Evolutionary conservation across 2,329 filamentous ascomycete species (phyloP).

Genomic region (Pseudogymnoascus sp.): DNA sequence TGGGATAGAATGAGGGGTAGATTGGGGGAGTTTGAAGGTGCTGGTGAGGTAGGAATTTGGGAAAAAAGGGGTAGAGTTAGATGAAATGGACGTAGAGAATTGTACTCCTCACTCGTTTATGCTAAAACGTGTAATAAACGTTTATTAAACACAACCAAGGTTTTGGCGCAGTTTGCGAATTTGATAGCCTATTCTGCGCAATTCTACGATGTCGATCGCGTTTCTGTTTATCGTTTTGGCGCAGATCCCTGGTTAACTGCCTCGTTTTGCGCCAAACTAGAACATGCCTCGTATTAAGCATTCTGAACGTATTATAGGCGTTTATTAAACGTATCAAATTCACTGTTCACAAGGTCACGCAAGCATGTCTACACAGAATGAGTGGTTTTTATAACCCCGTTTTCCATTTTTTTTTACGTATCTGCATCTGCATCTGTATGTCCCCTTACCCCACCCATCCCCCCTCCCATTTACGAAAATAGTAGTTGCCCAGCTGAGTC

Average conservation of each 20-base stretch:
- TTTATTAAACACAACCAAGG: too few relatives aligned
- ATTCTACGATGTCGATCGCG: too few relatives aligned
- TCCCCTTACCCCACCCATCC: not conserved
- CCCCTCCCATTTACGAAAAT: not conserved
- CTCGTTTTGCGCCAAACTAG: too few relatives aligned
- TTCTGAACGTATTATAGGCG: too few relatives aligned
- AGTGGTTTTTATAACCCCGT: not conserved
- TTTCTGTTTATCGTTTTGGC: too few relatives aligned
- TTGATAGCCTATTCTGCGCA: too few relatives aligned
- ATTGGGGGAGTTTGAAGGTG: not conserved
- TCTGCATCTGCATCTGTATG: not conserved
- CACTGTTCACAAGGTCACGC: not conserved
- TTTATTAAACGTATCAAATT: too few relatives aligned
- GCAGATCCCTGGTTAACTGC: too few relatives aligned
- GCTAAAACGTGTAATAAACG: too few relatives aligned
- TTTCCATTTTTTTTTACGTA: constrained; percentile 1
- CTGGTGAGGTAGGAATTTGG: not conserved
- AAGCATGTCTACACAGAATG: not conserved
- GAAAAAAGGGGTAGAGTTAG: not conserved
- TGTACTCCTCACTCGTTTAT: not conserved
- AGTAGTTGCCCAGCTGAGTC: not conserved
- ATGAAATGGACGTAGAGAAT: not conserved
- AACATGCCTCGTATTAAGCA: too few relatives aligned
- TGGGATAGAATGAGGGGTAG: not conserved
- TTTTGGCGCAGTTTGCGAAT: too few relatives aligned